Base-by-base conservation (phyloP, 2,329 filamentous ascomycete species). In the Cryphonectria parasitica region DNA sequence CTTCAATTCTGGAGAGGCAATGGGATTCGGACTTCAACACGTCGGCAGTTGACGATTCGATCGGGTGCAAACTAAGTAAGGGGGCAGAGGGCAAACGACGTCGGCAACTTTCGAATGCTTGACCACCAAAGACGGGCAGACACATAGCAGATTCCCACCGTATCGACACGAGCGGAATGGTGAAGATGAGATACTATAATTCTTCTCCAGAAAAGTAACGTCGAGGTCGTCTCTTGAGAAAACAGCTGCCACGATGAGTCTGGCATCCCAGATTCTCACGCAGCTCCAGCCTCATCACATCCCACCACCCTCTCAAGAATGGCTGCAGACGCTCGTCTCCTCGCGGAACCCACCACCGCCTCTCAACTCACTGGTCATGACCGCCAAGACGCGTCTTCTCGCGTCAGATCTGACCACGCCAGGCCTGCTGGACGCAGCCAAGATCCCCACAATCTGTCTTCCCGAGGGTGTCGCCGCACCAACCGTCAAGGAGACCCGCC, bases 321-420 rank as follows among this genome's bases (percentile, higher is more conserved):
- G 92, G 88, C 86, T 96, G 39, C 83, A 85, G 70, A 82, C 81
- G 69, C 89, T 95, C 77, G 78, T 92, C 71, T 80, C 86, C 13
- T 83, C 86, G 22, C 87, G 80, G 80, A 87, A 75, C 78, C 86
- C 83, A 61, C 83, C 84, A 22, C 89, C 88, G 1, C 90, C 92
- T 0, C 80, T 94, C 1, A 87, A 89, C 39, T 91, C 92, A 4
- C 85, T 97, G 28, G 85, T 92, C 69, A 92, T 94, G 72, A 96
- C 94, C 2, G 92, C 92, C 52, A 89, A 92, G 74, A 91, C 94
- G 75, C 93, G 94, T 68, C 84, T 98, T 15, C 87, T 98, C 6
- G 88, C 91, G 41, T 88, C 91, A 52, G 93, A 98, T 81, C 88
- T 98, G 73, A 91, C 91, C 1, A 82, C 84, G 3, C 87, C 91